phyloP scores from a whole-genome alignment of 176 grass and related monocot genomes.

The Dendrocalamus sinicus region DNA sequence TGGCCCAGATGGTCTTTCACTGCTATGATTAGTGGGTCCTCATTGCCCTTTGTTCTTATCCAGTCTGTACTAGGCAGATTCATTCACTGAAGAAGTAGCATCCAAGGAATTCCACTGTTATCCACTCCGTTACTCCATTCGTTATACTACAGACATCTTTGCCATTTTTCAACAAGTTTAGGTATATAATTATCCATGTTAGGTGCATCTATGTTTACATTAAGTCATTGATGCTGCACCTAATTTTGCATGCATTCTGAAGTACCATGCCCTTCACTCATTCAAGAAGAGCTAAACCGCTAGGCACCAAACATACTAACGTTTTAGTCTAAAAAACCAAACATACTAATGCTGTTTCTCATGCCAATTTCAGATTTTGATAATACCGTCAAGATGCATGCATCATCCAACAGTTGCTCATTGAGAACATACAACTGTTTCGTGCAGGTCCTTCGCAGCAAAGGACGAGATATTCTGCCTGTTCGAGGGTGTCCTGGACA shows the following conservation, averaged over 20 bases:
- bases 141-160: background rate
- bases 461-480: conserved; percentile 97
- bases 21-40: conserved; percentile 45
- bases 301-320: background rate
- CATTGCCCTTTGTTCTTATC: conserved; percentile 32
- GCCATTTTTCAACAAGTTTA: background rate
- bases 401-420: background rate
- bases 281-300: background rate
- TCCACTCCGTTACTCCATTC: background rate
- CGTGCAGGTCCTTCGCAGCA: conserved; percentile 69
- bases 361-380: background rate
- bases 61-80: conserved; percentile 21
- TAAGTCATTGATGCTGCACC: conserved; percentile 7
- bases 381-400: background rate
- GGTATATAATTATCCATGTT: background rate
- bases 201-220: background rate
- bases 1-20: conserved; percentile 3
- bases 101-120: conserved; percentile 38
- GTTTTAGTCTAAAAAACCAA: background rate
- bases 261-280: background rate
- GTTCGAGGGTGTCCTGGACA: conserved; percentile 83
- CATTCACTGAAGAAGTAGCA: conserved; percentile 45
- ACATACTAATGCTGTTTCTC: background rate
- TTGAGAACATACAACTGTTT: background rate
- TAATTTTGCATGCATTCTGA: conserved; percentile 28